A percentile compares a stretch with the other conserved stretches of the same genome.
phyloP scores from a whole-genome alignment of 1,139 yeast species.

The Wickerhamiella infanticola region DNA sequence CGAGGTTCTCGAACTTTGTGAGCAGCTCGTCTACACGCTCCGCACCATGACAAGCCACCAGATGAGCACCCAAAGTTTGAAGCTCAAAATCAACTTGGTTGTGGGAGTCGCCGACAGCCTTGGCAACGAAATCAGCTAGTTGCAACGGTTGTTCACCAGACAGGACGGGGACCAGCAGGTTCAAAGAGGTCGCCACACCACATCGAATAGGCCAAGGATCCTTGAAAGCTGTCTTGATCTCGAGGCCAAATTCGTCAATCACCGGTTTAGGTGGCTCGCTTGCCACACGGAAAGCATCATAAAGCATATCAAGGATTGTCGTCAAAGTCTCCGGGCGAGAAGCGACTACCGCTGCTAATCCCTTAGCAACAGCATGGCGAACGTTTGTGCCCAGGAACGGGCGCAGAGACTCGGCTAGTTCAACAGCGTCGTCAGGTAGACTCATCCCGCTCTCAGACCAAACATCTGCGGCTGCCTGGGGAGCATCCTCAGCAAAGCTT shows the following conservation, averaged over 20 bases:
- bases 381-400: constrained; percentile 29
- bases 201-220: constrained; percentile 80
- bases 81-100: constrained; percentile 54
- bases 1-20: constrained; percentile 56
- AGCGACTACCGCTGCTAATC: constrained; percentile 14
- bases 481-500: constrained; percentile 55
- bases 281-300: not conserved
- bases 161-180: constrained; percentile 40
- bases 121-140: constrained; percentile 28
- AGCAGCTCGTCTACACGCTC: constrained; percentile 51
- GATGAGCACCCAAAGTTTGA: constrained; percentile 74
- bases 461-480: constrained; percentile 58
- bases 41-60: constrained; percentile 52
- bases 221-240: constrained; percentile 43
- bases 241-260: constrained; percentile 65
- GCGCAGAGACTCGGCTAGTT: constrained; percentile 33
- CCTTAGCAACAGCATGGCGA: constrained; percentile 15
- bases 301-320: not conserved
- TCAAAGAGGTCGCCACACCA: constrained; percentile 59
- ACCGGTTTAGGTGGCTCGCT: constrained; percentile 65
- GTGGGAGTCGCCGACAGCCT: constrained; percentile 26
- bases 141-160: constrained; percentile 14
- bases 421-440: constrained; percentile 31
- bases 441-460: constrained; percentile 65
- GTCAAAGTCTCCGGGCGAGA: constrained; percentile 8